Conservation (phyloP, 768 basidiomycete genomes). For the Suillus subluteus region DNA sequence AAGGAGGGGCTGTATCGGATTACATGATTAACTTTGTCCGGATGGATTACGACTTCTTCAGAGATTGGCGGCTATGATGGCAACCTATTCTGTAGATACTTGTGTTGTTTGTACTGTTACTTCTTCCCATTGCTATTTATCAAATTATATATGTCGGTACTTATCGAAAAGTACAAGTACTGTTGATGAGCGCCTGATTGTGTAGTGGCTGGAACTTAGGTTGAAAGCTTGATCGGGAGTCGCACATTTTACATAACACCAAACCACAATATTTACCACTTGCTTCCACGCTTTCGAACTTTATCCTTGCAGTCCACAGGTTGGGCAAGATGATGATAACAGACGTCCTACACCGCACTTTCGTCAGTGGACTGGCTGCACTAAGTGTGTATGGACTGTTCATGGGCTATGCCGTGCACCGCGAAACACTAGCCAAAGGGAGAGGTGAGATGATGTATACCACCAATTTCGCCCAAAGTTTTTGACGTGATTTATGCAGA, state of each 20-base stretch:
- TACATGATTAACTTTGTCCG: conserved; percentile 80
- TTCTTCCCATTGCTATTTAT: conserved; percentile 23
- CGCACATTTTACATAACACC: background rate
- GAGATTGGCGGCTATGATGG: conserved; percentile 63
- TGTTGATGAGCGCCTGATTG: too few relatives aligned
- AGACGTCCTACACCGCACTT: conserved; percentile 34
- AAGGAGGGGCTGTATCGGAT: conserved; percentile 78
- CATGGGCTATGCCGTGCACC: conserved; percentile 35
- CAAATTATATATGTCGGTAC: background rate
- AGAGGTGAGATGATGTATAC: conserved; percentile 26
- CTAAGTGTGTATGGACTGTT: conserved; percentile 35
- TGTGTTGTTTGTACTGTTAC: background rate
- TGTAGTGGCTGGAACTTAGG: too few relatives aligned
- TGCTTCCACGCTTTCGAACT: background rate
- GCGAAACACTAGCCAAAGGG: conserved; percentile 34
- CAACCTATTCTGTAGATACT: conserved; percentile 16
- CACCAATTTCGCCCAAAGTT: background rate
- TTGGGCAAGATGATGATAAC: conserved; percentile 28
- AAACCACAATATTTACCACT: background rate
- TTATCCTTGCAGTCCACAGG: conserved; percentile 12
- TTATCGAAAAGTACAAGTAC: background rate
- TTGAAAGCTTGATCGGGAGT: background rate
- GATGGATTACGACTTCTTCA: conserved; percentile 69
- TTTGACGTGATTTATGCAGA: conserved; percentile 5
- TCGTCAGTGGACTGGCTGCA: conserved; percentile 33